Evolutionary conservation across 129 eudicot genomes (phyloP), one percentile per base, ranked within the genome.

Genomic region (Smallanthus sonchifolius): DNA sequence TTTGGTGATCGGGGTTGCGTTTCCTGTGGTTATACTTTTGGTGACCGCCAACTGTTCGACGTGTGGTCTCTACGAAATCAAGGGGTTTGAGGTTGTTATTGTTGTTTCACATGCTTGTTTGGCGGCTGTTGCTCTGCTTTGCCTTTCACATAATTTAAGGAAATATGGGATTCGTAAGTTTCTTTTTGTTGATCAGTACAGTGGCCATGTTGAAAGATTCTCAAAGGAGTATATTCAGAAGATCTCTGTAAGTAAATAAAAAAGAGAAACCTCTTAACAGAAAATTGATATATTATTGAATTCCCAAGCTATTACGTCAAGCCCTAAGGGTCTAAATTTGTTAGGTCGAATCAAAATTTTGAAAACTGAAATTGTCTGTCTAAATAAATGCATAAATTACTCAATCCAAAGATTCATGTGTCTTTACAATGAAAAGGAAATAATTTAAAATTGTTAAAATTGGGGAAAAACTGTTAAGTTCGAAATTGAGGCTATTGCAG

Each of bases 141-240:
- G 96, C 65, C 82, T 89, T 82, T 86, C 96, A 0, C 86, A 84
- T 70, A 86, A 86, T 78, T 67, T 89, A 79, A 79, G 91, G 63
- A 89, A 89, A 55, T 89, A 89, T 72, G 96, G 96, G 61, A 69
- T 89, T 39, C 76, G 95, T 38, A 88, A 84, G 67, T 88, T 88
- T 77, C 81, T 88, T 44, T 88, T 88, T 80, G 95, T 88, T 77
- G 91, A 88, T 86, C 85, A 88, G 71, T 82, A 69, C 36, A 88
- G 84, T 70, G 95, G 95, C 36, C 87, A 84, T 39, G 78, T 84
- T 63, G 87, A 84, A 60, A 79, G 91, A 34, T 86, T 88, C 30
- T 81, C 89, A 17, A 73, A 76, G 4, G 83, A 79, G 60, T 88
- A 88, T 75, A 79, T 84, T 30, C 85, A 75, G 61, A 88, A 86